Evolutionary conservation across 2,329 filamentous ascomycete species (phyloP).

Genomic region (Rutstroemia sp.): DNA sequence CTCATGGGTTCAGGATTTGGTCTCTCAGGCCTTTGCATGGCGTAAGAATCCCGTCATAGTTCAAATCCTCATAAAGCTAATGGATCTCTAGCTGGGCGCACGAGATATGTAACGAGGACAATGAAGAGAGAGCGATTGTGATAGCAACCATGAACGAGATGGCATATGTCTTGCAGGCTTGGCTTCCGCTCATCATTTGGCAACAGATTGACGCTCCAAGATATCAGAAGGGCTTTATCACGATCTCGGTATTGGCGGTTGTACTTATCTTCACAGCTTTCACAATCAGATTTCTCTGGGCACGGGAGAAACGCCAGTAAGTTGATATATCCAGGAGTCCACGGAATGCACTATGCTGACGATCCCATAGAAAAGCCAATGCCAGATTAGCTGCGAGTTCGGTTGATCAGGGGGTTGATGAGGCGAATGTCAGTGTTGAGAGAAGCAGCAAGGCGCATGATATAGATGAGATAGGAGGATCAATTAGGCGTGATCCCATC

Average conservation of each 20-base stretch:
- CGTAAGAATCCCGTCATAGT: constrained; percentile 29
- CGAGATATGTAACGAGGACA: constrained; percentile 47
- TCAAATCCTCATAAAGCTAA: neutral
- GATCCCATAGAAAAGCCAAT: neutral
- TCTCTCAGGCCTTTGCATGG: constrained; percentile 35
- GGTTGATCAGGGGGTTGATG: neutral
- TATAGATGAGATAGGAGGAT: no score
- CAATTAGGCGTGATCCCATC: no score
- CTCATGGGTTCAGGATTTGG: constrained; percentile 33
- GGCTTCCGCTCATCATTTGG: constrained; percentile 61
- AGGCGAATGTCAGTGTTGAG: neutral
- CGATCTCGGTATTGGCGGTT: constrained; percentile 41
- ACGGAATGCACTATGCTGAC: neutral
- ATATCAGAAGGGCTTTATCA: constrained; percentile 55
- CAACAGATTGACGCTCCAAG: constrained; percentile 53
- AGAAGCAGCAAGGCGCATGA: no score
- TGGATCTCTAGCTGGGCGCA: constrained; percentile 38
- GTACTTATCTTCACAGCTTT: constrained; percentile 13
- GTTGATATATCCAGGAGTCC: neutral
- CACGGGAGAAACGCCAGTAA: constrained; percentile 8
- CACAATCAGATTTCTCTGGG: constrained; percentile 8
- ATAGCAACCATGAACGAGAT: constrained; percentile 61
- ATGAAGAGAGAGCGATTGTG: constrained; percentile 60
- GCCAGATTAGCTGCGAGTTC: neutral
- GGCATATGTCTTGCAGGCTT: constrained; percentile 62